Evolutionary conservation across 2,329 filamentous ascomycete genomes (phyloP), one percentile per base, ranked within the genome.

Genomic region (Helminthosporium solani): DNA sequence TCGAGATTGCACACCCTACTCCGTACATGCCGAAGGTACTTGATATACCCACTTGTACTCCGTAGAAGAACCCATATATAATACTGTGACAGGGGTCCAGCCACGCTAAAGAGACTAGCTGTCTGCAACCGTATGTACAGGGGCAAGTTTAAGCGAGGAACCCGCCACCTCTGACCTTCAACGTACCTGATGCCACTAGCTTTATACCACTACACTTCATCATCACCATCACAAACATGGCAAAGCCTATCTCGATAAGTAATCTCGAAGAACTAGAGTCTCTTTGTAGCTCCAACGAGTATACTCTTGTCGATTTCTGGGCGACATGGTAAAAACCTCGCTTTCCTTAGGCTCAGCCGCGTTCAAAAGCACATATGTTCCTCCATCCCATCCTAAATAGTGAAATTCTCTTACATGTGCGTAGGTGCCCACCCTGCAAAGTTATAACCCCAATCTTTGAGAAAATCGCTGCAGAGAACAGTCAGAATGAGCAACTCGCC

Each of bases 341-440:
- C n/a, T n/a, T 19, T 16, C 20, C 5, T 2, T 16, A 15, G 20
- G 15, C 21, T 2, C n/a, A 15, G 7, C 15, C 16, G n/a, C 15
- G 4, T 8, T 18, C 5, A n/a, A n/a, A 8, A 7, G 7, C 7
- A 7, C 31, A n/a, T 7, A 33, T 33, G 7, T 7, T 7, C 33
- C 33, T 19, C 15, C 11, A 7, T 19, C 15, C 33, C 33, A 34
- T 18, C n/a, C 15, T 7, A 14, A 18, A 33, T 18, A n/a, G n/a
- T 18, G 7, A 2, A 31, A 2, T 16, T 14, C 33, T 19, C 60
- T 76, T 74, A 69, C 74, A 72, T 58, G 74, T 74, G 2, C 70
- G 70, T 50, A 50, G 78, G 77, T 80, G 78, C 60, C 76, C 76
- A 1, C 78, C 78, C 14, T 80, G 78, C 71, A 77, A 76, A 57